Evolutionary conservation across 345 rosid genomes (phyloP).

Genomic region (Passiflora organensis): DNA sequence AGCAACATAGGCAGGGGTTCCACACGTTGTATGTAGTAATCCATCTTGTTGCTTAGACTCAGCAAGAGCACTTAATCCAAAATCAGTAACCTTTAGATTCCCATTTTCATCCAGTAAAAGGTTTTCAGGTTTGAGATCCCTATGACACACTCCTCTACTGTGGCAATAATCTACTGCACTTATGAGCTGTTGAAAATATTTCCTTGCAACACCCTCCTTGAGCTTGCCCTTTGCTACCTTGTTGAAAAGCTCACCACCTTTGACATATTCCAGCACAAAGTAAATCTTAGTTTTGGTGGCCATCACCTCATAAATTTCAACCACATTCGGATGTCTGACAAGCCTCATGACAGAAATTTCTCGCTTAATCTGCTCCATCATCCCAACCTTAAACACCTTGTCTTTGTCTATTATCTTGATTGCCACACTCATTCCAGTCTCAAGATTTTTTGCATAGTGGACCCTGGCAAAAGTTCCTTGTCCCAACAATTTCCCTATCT

Average conservation of each 20-base stretch:
- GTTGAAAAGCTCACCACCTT: constrained; percentile 86
- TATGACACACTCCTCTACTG: constrained; percentile 76
- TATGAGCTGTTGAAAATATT: constrained; percentile 76
- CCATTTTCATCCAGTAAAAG: constrained; percentile 74
- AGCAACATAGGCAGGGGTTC: constrained; percentile 89
- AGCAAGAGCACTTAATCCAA: constrained; percentile 78
- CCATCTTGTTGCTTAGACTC: constrained; percentile 71
- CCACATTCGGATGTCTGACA: constrained; percentile 69
- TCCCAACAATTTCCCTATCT: constrained; percentile 73
- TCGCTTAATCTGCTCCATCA: constrained; percentile 77
- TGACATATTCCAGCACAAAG: constrained; percentile 76
- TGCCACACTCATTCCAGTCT: constrained; percentile 55
- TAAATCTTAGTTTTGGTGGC: constrained; percentile 89
- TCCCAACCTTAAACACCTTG: constrained; percentile 58
- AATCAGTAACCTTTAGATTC: constrained; percentile 78
- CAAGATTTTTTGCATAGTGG: constrained; percentile 59
- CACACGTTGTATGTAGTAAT: constrained; percentile 78
- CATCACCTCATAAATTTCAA: constrained; percentile 90
- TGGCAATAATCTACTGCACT: constrained; percentile 87
- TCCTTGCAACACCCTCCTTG: constrained; percentile 53
- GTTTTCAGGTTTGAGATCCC: constrained; percentile 88
- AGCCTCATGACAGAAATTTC: constrained; percentile 82
- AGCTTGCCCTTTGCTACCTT: constrained; percentile 76
- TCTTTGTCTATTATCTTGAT: constrained; percentile 81
- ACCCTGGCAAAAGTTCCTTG: constrained; percentile 97